A percentile compares a stretch with the other conserved stretches of the same genome.
phyloP scores from a whole-genome alignment of 179 eudicot genomes.

The Patellifolia procumbens region DNA sequence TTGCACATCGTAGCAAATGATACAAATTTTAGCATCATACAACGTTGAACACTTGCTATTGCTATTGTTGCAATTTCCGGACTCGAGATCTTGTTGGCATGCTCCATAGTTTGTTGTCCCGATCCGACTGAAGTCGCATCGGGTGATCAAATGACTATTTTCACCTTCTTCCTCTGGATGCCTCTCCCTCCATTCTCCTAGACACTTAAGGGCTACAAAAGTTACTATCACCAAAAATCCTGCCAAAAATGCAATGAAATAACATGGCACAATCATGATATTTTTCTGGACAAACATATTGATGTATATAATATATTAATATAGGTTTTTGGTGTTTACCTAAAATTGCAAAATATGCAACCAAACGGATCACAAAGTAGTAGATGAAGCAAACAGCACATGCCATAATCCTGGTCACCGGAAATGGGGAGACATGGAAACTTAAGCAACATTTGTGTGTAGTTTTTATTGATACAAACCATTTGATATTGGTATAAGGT shows the following conservation, averaged over 20 bases:
- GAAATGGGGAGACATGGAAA: background rate
- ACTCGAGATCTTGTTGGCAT: conserved; percentile 30
- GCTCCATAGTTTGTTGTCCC: conserved; percentile 31
- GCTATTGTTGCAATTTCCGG: conserved; percentile 9
- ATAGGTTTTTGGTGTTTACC: conserved; percentile 21
- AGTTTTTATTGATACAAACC: no score
- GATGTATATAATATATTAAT: background rate
- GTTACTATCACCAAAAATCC: conserved; percentile 25
- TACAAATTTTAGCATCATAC: conserved; percentile 33
- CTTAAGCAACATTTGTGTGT: background rate
- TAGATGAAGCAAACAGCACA: conserved; percentile 27
- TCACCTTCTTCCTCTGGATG: conserved; percentile 15
- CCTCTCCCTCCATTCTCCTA: conserved; percentile 33
- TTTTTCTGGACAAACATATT: no score
- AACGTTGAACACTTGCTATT: background rate
- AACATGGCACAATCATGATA: background rate
- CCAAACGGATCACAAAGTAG: conserved; percentile 28
- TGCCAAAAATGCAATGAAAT: conserved; percentile 2
- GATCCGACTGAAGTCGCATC: background rate
- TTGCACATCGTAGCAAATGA: conserved; percentile 36
- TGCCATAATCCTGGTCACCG: conserved; percentile 20
- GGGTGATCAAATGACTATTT: conserved; percentile 23
- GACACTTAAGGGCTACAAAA: conserved; percentile 23
- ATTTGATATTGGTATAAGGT: no score
- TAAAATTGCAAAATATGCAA: conserved; percentile 37